Evolutionary conservation across 768 basidiomycete genomes (phyloP).

Genomic region (Trametes maxima): DNA sequence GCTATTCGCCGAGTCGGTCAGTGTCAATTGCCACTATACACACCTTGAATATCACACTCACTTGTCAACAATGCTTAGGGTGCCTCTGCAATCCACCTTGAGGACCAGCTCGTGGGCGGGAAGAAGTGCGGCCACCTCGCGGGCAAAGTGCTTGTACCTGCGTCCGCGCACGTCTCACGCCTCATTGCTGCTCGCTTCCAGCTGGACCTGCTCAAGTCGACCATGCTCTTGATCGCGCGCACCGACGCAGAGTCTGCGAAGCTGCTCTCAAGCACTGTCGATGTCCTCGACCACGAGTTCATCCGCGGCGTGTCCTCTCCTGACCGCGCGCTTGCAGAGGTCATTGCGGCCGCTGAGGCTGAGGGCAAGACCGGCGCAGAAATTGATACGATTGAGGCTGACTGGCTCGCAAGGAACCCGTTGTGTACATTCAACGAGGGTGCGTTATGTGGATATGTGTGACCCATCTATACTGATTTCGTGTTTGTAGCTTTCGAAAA

Average conservation of each 20-base stretch:
- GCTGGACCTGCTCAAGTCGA: conserved; percentile 85
- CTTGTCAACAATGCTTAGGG: conserved; percentile 46
- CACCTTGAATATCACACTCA: conserved; percentile 3
- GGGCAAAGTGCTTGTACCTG: conserved; percentile 92
- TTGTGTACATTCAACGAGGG: conserved; percentile 88
- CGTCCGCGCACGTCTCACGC: conserved; percentile 83
- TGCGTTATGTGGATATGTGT: conserved; percentile 33
- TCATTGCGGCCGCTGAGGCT: conserved; percentile 66
- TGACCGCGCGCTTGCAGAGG: conserved; percentile 63
- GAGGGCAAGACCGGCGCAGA: conserved; percentile 65
- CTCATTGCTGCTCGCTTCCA: conserved; percentile 88
- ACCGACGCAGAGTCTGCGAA: conserved; percentile 90
- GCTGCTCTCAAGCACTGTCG: conserved; percentile 83
- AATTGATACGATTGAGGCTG: conserved; percentile 70
- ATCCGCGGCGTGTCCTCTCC: conserved; percentile 62
- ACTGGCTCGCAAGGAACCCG: conserved; percentile 70
- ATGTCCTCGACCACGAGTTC: conserved; percentile 79
- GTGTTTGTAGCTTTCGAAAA: conserved; percentile 54
- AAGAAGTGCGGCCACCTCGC: conserved; percentile 95
- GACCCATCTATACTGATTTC: not conserved
- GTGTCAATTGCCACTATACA: not conserved
- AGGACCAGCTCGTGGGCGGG: conserved; percentile 93
- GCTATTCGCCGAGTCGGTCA: conserved; percentile 88
- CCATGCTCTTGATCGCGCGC: conserved; percentile 87
- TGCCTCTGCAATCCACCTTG: conserved; percentile 87